A percentile compares a stretch with the other conserved stretches of the same genome.
phyloP scores from a whole-genome alignment of 768 basidiomycete species.

The Auriscalpium orientale region DNA sequence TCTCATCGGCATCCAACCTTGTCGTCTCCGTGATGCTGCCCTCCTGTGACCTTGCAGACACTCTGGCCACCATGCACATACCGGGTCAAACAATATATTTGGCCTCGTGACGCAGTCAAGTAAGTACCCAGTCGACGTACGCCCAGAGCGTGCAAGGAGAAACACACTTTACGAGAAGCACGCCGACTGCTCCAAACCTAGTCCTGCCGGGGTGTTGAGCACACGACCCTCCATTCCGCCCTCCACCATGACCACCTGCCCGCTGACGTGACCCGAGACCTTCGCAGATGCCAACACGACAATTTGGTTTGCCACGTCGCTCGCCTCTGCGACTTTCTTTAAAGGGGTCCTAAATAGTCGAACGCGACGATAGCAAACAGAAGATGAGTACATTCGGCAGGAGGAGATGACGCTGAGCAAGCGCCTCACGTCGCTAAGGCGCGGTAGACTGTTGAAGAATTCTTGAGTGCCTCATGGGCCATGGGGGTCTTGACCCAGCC shows the following conservation, averaged over 20 bases:
- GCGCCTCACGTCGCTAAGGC: conserved; percentile 59
- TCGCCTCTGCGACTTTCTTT: conserved; percentile 55
- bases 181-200: conserved; percentile 5
- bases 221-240: conserved; percentile 77
- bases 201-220: conserved; percentile 34
- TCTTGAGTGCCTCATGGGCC: conserved; percentile 48
- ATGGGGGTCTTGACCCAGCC: conserved; percentile 55
- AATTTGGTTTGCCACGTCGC: conserved; percentile 61
- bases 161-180: too few species aligned
- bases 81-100: too few species aligned
- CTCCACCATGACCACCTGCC: conserved; percentile 62
- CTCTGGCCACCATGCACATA: too few species aligned
- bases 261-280: conserved; percentile 65
- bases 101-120: too few species aligned
- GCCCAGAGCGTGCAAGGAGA: too few species aligned
- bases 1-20: too few species aligned
- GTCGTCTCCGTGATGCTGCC: too few species aligned
- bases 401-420: neutral
- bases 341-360: conserved; percentile 46
- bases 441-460: conserved; percentile 45
- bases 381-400: neutral
- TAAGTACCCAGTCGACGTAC: too few species aligned
- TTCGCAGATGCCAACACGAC: conserved; percentile 49
- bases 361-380: neutral
- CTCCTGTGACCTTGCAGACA: too few species aligned